These are phyloP conservation scores for Trichoderma semiorbis DNA, from an alignment of 2,329 filamentous ascomycete genomes.

Conservation along the genomic window DNA sequence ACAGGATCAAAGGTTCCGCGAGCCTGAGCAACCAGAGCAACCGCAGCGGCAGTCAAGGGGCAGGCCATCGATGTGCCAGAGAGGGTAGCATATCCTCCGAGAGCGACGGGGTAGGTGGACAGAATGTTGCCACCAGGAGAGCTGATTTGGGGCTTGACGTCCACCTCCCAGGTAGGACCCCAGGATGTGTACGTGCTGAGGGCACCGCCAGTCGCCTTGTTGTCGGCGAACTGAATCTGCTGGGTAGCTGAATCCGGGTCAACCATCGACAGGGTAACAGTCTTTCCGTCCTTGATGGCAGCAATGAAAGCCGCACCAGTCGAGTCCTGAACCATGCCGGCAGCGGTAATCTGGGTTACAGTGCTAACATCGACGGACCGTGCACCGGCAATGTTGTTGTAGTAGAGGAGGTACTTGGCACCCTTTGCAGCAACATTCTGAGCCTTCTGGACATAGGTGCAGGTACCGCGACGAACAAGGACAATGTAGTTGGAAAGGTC, in stretches of 20 bases:
- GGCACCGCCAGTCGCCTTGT: slow-evolving; percentile 48
- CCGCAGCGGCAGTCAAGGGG: slow-evolving; percentile 52
- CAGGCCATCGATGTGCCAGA: slow-evolving; percentile 61
- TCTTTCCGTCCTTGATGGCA: slow-evolving; percentile 40
- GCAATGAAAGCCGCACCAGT: slow-evolving; percentile 45
- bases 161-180: slow-evolving; percentile 59
- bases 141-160: slow-evolving; percentile 54
- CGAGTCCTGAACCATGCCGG: slow-evolving; percentile 40
- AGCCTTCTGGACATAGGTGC: slow-evolving; percentile 53
- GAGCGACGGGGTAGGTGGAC: slow-evolving; percentile 49
- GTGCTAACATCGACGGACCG: slow-evolving; percentile 31
- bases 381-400: slow-evolving; percentile 49
- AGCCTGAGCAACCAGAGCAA: slow-evolving; percentile 51
- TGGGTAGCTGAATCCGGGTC: slow-evolving; percentile 35
- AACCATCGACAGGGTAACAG: slow-evolving; percentile 43
- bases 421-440: slow-evolving; percentile 51
- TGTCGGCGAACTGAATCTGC: slow-evolving; percentile 26
- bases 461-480: slow-evolving; percentile 57
- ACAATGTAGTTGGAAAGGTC: slow-evolving; percentile 57
- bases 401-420: slow-evolving; percentile 59
- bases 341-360: slow-evolving; percentile 31
- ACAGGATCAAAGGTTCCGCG: slow-evolving; percentile 50
- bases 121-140: slow-evolving; percentile 56
- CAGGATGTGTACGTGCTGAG: slow-evolving; percentile 53
- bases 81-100: slow-evolving; percentile 49